Evolutionary conservation across 2,329 filamentous ascomycete species (phyloP), one percentile per base, ranked within the genome.

Genomic region (Cordyceps sp.): DNA sequence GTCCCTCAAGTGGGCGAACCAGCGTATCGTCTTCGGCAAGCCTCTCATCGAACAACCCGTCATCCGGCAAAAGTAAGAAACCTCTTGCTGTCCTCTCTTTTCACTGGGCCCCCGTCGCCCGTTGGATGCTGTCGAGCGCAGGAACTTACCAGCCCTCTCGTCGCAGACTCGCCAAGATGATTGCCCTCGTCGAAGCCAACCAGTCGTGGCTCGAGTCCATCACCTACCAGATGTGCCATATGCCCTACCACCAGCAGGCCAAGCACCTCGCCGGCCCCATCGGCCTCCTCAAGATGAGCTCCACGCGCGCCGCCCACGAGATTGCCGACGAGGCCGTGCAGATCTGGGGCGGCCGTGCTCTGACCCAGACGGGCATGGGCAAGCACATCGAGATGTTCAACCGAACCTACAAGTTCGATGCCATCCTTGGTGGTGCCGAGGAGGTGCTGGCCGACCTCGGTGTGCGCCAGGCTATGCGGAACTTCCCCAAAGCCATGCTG

Each of bases 1-100:
- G 50, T 88, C 75, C 45, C 59, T 92, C 39, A 90, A 90, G 53
- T 93, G 85, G 84, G 66, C 75, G 21, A 83, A 90, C 59, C 85
- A 93, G 57, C 75, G 83, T 31, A 64, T 85, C 18, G 81, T 92
- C 41, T 90, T 90, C 49, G 73, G 73, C 48, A 88, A 88, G 62
- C 75, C 75, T 19, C 65, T 92, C 26, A 78, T 88, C 41, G 75
- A 84, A 46, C 82, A 92, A 47, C 80, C 83, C 17, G 80, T 83
- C 28, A 86, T 92, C 45, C 69, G 77, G 15, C 75, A 81, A 47
- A 92, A 92, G 73, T 77, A 50, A 48, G 61, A n/a, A n/a, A n/a
- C n/a, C n/a, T n/a, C n/a, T n/a, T n/a, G n/a, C n/a, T n/a, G n/a
- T n/a, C n/a, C n/a, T n/a, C n/a, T n/a, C n/a, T n/a, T n/a, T n/a